Evolutionary conservation across 345 rosid species (phyloP).

Genomic region (Linum trigynum): DNA sequence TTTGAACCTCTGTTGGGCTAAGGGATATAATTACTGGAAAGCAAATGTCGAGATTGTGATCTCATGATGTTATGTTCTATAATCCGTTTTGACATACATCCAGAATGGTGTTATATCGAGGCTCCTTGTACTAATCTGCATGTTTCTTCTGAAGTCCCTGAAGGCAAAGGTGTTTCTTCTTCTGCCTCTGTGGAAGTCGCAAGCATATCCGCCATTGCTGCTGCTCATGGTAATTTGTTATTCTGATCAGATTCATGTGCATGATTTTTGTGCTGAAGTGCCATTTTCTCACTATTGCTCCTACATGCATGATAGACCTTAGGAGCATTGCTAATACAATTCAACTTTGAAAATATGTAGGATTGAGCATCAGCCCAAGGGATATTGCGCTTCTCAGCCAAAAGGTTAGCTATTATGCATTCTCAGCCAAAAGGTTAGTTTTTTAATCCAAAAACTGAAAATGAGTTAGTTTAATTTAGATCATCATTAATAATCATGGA

Average conservation of each 20-base stretch:
- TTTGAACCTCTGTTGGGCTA: too few relatives aligned
- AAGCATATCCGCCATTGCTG: slow-evolving; percentile 93
- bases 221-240: slow-evolving; percentile 65
- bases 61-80: too few relatives aligned
- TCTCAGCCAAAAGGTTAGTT: too few relatives aligned
- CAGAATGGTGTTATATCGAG: neutral
- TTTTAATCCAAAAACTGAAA: too few relatives aligned
- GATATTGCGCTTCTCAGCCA: slow-evolving; percentile 94
- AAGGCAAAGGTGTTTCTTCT: slow-evolving; percentile 99
- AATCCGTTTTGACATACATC: neutral
- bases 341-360: slow-evolving; percentile 26
- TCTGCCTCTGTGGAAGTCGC: slow-evolving; percentile 98
- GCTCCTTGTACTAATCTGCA: slow-evolving; percentile 18
- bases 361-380: slow-evolving; percentile 65
- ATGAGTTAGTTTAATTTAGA: too few relatives aligned
- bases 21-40: neutral
- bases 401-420: slow-evolving; percentile 50
- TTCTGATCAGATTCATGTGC: neutral
- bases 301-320: neutral
- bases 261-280: neutral
- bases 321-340: neutral
- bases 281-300: neutral
- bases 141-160: slow-evolving; percentile 97
- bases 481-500: too few relatives aligned
- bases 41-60: neutral